Evolutionary conservation across 495 filamentous ascomycete genomes (phyloP), one percentile per base, ranked within the genome.

Genomic region (Bathelium albidoporum): DNA sequence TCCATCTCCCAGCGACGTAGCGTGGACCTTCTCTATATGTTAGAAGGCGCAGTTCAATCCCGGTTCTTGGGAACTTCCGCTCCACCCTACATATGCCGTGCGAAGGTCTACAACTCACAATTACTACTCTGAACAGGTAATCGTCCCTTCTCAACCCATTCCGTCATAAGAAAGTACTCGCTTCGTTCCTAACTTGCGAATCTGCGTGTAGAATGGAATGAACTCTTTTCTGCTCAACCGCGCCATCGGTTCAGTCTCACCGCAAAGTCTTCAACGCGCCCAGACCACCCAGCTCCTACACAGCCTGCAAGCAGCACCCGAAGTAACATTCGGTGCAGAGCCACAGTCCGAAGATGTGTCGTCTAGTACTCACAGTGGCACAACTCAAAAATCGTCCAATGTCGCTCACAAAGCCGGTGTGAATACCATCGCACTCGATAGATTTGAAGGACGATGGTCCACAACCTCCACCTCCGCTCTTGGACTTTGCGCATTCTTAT

Each of bases 161-260:
- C n/a, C n/a, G n/a, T n/a, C n/a, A n/a, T n/a, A n/a, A n/a, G n/a
- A n/a, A n/a, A n/a, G n/a, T 49, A 20, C 10, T 16, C n/a, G 44
- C n/a, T 49, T 20, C 24, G 24, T 9, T 55, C 7, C 5, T 24
- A 20, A 55, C 9, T 29, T 9, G 2, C 4, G 16, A 55, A 10
- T 3, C 26, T 55, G 49, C 24, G 2, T 31, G 11, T 5, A 1
- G 36, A 11, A 36, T 28, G 88, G 85, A 78, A 94, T 95, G 90
- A 89, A 90, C 84, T 81, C 83, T 61, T 83, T 85, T 69, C 81
- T 95, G 24, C 78, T 94, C 66, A 84, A 87, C 70, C 84, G 89
- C 73, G 81, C 87, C 59, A 74, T 84, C 16, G 90, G 90, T 71
- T 80, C 77, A 67, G 75, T 87, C 32, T 74, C 76, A 55, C 83